Percentiles rank a stretch among this genome's conserved stretches.
Evolutionary conservation across 164 flowering plant genomes (phyloP).

Genomic region (Nelumbo lutea): DNA sequence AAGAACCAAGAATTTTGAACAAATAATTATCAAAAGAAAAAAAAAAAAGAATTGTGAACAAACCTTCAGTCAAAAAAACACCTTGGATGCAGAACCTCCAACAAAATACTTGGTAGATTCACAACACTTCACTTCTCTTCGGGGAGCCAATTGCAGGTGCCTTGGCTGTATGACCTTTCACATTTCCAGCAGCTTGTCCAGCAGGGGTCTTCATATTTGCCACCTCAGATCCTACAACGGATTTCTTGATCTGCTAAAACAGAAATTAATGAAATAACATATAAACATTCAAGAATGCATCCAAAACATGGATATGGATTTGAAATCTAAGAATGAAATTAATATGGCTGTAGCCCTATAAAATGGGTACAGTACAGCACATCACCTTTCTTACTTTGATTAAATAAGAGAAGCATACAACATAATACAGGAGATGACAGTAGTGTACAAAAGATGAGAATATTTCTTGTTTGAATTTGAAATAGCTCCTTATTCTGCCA

Average conservation of each 20-base stretch:
- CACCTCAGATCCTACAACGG: slow-evolving; percentile 38
- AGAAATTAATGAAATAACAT: neutral
- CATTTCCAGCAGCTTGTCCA: slow-evolving; percentile 46
- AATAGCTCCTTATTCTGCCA: too few relatives aligned
- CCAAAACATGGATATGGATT: neutral
- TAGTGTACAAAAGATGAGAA: too few relatives aligned
- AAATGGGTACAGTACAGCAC: neutral
- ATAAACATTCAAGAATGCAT: neutral
- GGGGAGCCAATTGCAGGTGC: slow-evolving; percentile 40
- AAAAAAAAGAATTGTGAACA: neutral
- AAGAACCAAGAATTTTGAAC: neutral
- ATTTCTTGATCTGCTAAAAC: slow-evolving; percentile 61
- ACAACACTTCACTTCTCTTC: slow-evolving; percentile 8
- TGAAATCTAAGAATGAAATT: neutral
- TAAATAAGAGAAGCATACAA: neutral
- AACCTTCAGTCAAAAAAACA: slow-evolving; percentile 3
- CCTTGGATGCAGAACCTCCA: neutral
- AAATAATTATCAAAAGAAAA: neutral
- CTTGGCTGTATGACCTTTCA: slow-evolving; percentile 50
- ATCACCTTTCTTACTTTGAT: neutral
- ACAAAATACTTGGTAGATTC: neutral
- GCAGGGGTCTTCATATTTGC: slow-evolving; percentile 31
- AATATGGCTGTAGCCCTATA: too few relatives aligned
- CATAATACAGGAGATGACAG: too few relatives aligned
- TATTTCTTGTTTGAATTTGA: too few relatives aligned